Evolutionary conservation across 345 rosid species (phyloP), one percentile per base, ranked within the genome.

Genomic region (Linum lewisii): DNA sequence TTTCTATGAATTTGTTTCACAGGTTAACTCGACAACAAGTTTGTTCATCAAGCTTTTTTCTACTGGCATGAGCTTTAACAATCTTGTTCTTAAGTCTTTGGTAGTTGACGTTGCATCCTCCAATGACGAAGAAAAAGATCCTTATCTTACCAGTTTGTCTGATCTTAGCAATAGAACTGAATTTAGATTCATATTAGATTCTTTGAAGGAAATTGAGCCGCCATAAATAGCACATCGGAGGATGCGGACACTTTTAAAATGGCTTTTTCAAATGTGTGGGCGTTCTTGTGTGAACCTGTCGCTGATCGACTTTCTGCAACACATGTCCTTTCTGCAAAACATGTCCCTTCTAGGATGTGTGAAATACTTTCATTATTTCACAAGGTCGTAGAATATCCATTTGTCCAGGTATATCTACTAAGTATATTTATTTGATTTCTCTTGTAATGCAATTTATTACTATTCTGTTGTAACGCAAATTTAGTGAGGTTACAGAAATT

Each of bases 261-360:
- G 22, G 74, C 74, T 57, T 86, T 73, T 76, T 63, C 81, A 29
- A 75, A 73, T 69, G 87, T 81, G 58, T 59, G 86, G 77, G 76
- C 75, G 72, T 93, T 86, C 74, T 78, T 89, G 70, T 86, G 97
- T 71, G 80, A 78, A 66, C 94, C 89, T 2, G 83, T 93, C 52
- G 86, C 89, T 56, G 89, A 83, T 69, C 73, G 74, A 61, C 78
- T 86, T 69, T n/a, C 76, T 72, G 71, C 42, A 63, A n/a, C n/a
- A n/a, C n/a, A n/a, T n/a, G n/a, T 89, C 53, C 57, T 86, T 63
- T 63, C 77, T 67, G 79, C n/a, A 75, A 37, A 80, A 81, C 73
- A 74, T 36, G 59, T 70, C 68, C 65, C 76, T 66, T 54, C 77
- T 54, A 73, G 72, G 58, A 71, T 89, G 45, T 68, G 68, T 52